A percentile compares a stretch with the other conserved stretches of the same genome.
These are phyloP conservation scores for Dalbergia cochinchinensis DNA, from an alignment of 306 rosid genomes.

Conservation along the genomic window DNA sequence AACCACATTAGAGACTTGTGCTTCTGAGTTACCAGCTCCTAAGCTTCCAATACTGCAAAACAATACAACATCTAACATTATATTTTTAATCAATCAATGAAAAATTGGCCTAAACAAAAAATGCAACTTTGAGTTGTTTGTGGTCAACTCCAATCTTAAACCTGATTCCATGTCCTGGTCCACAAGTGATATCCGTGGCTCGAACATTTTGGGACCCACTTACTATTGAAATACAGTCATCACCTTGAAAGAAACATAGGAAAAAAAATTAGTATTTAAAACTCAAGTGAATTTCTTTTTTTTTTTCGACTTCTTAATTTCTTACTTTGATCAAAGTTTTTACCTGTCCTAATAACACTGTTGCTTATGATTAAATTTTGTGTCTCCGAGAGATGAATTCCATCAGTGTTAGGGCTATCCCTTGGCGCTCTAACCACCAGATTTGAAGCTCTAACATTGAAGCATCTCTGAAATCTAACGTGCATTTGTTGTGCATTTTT, in stretches of 20 bases:
- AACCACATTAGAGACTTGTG: conserved; percentile 67
- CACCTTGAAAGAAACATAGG: conserved; percentile 58
- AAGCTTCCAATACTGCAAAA: conserved; percentile 84
- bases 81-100: background rate
- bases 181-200: conserved; percentile 66
- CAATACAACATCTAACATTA: background rate
- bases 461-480: conserved; percentile 56
- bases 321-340: background rate
- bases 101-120: conserved; percentile 1
- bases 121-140: background rate
- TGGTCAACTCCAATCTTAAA: background rate
- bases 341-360: conserved; percentile 73
- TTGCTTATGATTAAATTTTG: conserved; percentile 57
- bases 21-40: conserved; percentile 70
- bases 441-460: conserved; percentile 59
- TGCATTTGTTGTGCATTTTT: conserved; percentile 85
- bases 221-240: conserved; percentile 93
- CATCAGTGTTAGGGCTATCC: conserved; percentile 91
- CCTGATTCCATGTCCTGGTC: conserved; percentile 99
- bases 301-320: background rate
- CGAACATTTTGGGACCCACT: conserved; percentile 73
- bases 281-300: background rate
- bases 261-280: conserved; percentile 6
- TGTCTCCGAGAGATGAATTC: conserved; percentile 76
- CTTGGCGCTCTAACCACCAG: conserved; percentile 66